Evolutionary conservation across 1,284 basidiomycete genomes (phyloP).

Genomic region (Ustilago xerochloae): DNA sequence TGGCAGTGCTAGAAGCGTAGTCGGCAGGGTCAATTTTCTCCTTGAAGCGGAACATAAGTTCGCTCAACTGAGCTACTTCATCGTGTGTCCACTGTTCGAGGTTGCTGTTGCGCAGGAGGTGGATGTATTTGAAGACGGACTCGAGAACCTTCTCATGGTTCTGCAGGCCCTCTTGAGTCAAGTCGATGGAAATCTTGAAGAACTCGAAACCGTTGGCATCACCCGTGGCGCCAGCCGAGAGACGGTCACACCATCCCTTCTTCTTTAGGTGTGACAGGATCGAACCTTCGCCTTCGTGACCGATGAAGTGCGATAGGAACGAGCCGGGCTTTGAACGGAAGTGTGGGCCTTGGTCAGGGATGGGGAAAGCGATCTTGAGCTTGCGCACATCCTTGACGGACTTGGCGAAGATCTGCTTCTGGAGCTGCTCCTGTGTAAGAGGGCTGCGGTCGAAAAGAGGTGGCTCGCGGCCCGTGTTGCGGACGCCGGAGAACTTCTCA

Average conservation of each 20-base stretch:
- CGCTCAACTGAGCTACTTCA: slow-evolving; percentile 80
- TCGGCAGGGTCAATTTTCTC: slow-evolving; percentile 84
- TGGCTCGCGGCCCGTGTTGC: slow-evolving; percentile 76
- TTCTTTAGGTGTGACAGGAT: slow-evolving; percentile 90
- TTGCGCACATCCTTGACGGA: slow-evolving; percentile 90
- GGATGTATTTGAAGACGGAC: slow-evolving; percentile 86
- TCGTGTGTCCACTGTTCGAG: slow-evolving; percentile 81
- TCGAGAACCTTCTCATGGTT: slow-evolving; percentile 81
- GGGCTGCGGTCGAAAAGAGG: slow-evolving; percentile 81
- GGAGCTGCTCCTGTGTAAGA: slow-evolving; percentile 68
- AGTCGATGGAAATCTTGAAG: slow-evolving; percentile 84
- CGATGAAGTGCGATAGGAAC: slow-evolving; percentile 87
- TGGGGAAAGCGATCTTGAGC: slow-evolving; percentile 82
- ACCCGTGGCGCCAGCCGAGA: slow-evolving; percentile 80
- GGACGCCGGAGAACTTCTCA: slow-evolving; percentile 80
- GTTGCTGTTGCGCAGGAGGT: slow-evolving; percentile 78
- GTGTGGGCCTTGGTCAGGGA: slow-evolving; percentile 77
- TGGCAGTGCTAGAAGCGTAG: slow-evolving; percentile 83
- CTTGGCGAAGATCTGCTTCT: slow-evolving; percentile 86
- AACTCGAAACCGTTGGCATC: slow-evolving; percentile 82
- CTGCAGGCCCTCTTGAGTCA: slow-evolving; percentile 89
- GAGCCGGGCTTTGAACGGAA: slow-evolving; percentile 83
- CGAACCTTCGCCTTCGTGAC: slow-evolving; percentile 96
- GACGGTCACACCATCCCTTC: slow-evolving; percentile 87
- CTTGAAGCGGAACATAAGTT: slow-evolving; percentile 85